Conservation (phyloP, 257 asterid species). For the Thymus mandschuricus region DNA sequence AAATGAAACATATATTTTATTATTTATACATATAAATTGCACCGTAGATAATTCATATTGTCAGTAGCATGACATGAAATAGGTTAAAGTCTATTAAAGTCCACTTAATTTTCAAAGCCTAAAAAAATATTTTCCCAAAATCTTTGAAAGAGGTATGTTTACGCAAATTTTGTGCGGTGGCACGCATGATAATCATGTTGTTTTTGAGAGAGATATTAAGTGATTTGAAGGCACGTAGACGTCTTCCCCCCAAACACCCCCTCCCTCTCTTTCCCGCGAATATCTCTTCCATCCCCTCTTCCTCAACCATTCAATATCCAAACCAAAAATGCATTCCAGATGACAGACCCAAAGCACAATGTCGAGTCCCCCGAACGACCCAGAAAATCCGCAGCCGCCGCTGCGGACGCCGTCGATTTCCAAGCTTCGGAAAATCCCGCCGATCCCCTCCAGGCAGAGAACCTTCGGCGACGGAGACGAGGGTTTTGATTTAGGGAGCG, state of each 20-base stretch:
- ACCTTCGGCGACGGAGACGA: constrained; percentile 29
- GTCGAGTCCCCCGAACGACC: constrained; percentile 41
- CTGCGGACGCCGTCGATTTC: constrained; percentile 42
- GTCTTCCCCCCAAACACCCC: constrained; percentile 42
- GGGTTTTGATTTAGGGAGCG: constrained; percentile 27
- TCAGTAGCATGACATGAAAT: too few species aligned
- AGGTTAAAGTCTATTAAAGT: too few species aligned
- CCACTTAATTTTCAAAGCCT: too few species aligned
- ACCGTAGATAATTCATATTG: too few species aligned
- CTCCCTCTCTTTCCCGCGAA: constrained; percentile 66
- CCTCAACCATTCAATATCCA: constrained; percentile 13
- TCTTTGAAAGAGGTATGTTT: too few species aligned
- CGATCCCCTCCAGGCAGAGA: constrained; percentile 51
- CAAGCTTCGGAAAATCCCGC: constrained; percentile 67
- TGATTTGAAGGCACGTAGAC: constrained; percentile 46
- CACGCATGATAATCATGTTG: too few species aligned
- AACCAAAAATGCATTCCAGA: constrained; percentile 28
- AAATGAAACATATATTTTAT: too few species aligned
- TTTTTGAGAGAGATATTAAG: constrained; percentile 23
- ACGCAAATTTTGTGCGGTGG: too few species aligned
- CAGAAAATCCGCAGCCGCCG: constrained; percentile 43
- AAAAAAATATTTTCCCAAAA: too few species aligned
- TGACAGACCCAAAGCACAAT: constrained; percentile 29
- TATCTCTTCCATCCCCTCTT: constrained; percentile 40
- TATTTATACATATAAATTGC: too few species aligned